Evolutionary conservation across 345 rosid genomes (phyloP).

Genomic region (Passiflora organensis): DNA sequence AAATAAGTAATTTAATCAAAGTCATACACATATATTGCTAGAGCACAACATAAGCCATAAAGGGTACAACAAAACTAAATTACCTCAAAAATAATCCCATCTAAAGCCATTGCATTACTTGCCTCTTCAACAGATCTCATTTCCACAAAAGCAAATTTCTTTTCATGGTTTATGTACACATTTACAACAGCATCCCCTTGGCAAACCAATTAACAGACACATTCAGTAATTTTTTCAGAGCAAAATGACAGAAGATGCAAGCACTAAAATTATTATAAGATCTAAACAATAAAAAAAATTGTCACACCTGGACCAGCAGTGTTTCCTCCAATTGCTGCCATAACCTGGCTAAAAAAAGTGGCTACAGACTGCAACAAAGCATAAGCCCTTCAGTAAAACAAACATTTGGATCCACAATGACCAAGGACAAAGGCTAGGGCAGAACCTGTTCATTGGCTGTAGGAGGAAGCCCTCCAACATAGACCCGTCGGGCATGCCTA

Average conservation of each 20-base stretch:
- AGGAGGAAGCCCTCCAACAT: constrained; percentile 98
- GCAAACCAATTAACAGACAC: constrained; percentile 6
- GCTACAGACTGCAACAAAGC: constrained; percentile 67
- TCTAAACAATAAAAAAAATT: neutral
- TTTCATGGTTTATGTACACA: constrained; percentile 97
- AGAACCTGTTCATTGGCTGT: constrained; percentile 94
- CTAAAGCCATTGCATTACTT: constrained; percentile 98
- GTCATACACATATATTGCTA: neutral
- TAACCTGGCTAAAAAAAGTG: constrained; percentile 86
- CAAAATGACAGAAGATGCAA: too few relatives aligned
- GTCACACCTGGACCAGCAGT: constrained; percentile 89
- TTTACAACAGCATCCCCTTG: constrained; percentile 98
- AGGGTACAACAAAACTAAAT: constrained; percentile 1
- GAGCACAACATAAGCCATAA: neutral
- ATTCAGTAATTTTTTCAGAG: too few relatives aligned
- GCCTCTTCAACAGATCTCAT: constrained; percentile 99
- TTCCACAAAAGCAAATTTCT: constrained; percentile 99
- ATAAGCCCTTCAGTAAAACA: constrained; percentile 21
- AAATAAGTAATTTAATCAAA: neutral
- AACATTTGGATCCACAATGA: constrained; percentile 1
- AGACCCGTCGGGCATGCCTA: constrained; percentile 97
- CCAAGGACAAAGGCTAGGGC: neutral
- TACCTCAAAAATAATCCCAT: constrained; percentile 96
- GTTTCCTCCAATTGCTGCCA: constrained; percentile 97
- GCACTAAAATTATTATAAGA: neutral